Evolutionary conservation across 139 green algal genomes (phyloP).

Genomic region (Chlorella sp.): DNA sequence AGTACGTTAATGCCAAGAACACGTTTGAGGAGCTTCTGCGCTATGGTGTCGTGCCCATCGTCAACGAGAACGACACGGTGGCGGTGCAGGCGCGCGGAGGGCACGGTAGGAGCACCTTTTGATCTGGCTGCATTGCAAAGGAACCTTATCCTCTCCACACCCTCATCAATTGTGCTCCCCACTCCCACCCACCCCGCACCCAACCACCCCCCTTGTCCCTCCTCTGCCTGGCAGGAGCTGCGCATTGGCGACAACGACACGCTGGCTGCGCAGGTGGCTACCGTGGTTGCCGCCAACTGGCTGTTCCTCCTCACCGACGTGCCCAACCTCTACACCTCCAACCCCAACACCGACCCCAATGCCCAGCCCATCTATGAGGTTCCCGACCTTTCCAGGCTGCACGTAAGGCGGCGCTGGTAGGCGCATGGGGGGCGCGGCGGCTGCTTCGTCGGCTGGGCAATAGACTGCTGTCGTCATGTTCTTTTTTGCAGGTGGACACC

Average conservation of each 20-base stretch:
- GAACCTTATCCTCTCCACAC: no score
- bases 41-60: constrained; percentile 81
- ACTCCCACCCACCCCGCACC: no score
- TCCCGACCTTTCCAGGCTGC: constrained; percentile 65
- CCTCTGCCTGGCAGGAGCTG: no score
- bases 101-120: no score
- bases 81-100: no score
- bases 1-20: constrained; percentile 90
- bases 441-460: no score
- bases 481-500: constrained; percentile 73
- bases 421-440: no score
- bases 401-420: constrained; percentile 28
- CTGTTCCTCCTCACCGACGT: constrained; percentile 97
- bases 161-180: no score
- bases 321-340: constrained; percentile 87
- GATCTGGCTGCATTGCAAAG: no score
- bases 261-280: constrained; percentile 88
- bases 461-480: no score
- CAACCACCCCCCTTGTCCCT: no score
- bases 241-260: constrained; percentile 97
- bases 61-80: constrained; percentile 97
- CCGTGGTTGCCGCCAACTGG: constrained; percentile 87
- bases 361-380: constrained; percentile 75
- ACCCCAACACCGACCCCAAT: constrained; percentile 57
- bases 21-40: constrained; percentile 89